phyloP scores from a whole-genome alignment of 129 eudicot species.

The Centaurea solstitialis region DNA sequence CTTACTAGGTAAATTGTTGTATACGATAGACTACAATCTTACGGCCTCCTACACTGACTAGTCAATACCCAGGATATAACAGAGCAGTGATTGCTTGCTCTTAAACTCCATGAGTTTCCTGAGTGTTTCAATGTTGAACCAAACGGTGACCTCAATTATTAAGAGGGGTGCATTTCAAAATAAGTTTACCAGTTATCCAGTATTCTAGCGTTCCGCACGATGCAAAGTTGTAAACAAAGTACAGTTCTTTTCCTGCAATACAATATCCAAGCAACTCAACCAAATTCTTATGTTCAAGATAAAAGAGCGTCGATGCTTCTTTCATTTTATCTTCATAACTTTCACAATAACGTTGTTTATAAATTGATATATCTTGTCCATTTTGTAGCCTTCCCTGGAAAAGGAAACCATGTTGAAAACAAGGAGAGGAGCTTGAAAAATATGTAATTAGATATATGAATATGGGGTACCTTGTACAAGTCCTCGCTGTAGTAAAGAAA shows the following conservation, averaged over 20 bases:
- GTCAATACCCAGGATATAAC: background rate
- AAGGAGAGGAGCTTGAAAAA: background rate
- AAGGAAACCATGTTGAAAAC: background rate
- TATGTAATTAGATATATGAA: background rate
- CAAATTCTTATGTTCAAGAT: conserved; percentile 14
- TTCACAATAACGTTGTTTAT: background rate
- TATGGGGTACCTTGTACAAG: conserved; percentile 16
- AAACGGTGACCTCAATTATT: background rate
- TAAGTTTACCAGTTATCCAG: background rate
- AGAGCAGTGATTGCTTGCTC: background rate
- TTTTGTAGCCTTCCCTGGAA: conserved; percentile 15
- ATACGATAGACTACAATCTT: no score
- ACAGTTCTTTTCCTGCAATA: background rate
- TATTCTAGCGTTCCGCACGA: background rate
- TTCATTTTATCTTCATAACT: background rate
- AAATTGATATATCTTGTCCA: conserved; percentile 7
- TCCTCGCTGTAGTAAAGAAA: background rate
- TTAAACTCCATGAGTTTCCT: background rate
- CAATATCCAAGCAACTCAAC: conserved; percentile 12
- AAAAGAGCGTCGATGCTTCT: background rate
- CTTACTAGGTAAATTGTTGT: no score
- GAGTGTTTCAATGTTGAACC: background rate
- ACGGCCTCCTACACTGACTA: background rate
- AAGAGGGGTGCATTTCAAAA: background rate
- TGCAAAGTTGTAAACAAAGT: background rate